Evolutionary conservation across 108 stramenopile species (phyloP).

Genomic region (Cyclotella kingstonii): DNA sequence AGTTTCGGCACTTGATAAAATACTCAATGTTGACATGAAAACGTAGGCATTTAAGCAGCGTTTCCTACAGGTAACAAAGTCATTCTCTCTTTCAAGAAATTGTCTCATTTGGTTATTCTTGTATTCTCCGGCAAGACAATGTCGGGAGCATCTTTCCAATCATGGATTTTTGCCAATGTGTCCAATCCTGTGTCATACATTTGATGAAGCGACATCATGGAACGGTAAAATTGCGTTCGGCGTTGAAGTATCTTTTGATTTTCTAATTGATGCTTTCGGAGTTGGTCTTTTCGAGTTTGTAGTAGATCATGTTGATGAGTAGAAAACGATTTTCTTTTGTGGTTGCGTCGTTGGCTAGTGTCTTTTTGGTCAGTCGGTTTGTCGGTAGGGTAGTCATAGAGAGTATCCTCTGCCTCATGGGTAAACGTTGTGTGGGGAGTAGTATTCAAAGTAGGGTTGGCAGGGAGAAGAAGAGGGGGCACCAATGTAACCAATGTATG

Average conservation of each 20-base stretch:
- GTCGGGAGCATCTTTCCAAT: constrained; percentile 34
- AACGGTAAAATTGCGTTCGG: constrained; percentile 21
- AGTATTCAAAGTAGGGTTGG: too few relatives aligned
- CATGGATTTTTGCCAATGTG: constrained; percentile 24
- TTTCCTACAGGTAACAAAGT: not conserved
- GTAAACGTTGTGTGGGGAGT: too few relatives aligned
- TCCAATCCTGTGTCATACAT: constrained; percentile 40
- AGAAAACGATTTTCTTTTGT: not conserved
- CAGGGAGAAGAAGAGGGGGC: too few relatives aligned
- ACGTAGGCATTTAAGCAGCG: not conserved
- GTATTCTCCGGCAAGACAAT: constrained; percentile 36
- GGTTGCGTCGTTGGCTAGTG: not conserved
- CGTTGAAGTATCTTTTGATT: constrained; percentile 18
- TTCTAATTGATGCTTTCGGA: constrained; percentile 14
- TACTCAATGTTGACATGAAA: too few relatives aligned
- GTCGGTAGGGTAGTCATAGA: not conserved
- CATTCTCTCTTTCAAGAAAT: not conserved
- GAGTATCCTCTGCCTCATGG: too few relatives aligned
- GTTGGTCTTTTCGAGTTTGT: constrained; percentile 15
- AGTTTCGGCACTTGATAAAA: too few relatives aligned
- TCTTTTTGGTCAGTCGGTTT: not conserved
- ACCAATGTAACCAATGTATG: too few relatives aligned
- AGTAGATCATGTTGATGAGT: not conserved
- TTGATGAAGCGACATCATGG: constrained; percentile 28
- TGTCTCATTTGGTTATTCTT: not conserved